Conservation (phyloP, 805 yeast species). For the Teunomyces lycoperdinae region DNA sequence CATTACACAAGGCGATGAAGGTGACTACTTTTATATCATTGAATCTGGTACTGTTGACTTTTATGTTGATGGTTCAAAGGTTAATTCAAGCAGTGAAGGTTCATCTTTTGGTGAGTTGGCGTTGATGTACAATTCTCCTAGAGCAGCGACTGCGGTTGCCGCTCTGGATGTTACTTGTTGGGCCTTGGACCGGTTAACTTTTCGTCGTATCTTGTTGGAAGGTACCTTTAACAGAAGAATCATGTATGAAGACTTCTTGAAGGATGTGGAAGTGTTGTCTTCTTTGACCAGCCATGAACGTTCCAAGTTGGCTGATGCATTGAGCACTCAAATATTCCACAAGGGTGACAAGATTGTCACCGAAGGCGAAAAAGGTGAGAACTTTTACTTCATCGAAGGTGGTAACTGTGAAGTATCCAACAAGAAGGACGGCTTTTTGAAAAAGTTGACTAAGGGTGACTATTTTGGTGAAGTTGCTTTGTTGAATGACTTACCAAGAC, state of each 20-base stretch:
- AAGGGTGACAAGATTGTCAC: slow-evolving; percentile 72
- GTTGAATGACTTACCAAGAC: slow-evolving; percentile 87
- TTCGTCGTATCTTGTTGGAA: slow-evolving; percentile 86
- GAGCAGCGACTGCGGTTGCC: slow-evolving; percentile 89
- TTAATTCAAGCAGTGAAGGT: slow-evolving; percentile 78
- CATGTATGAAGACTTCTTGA: slow-evolving; percentile 84
- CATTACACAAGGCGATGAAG: slow-evolving; percentile 90
- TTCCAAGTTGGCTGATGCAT: slow-evolving; percentile 91
- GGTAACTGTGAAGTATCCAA: slow-evolving; percentile 80
- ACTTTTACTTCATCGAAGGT: slow-evolving; percentile 51
- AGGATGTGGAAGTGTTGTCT: slow-evolving; percentile 78
- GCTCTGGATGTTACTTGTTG: slow-evolving; percentile 67
- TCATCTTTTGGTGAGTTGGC: slow-evolving; percentile 96
- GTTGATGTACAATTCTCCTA: slow-evolving; percentile 93
- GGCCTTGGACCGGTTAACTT: slow-evolving; percentile 92
- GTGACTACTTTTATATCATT: slow-evolving; percentile 85
- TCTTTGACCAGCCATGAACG: slow-evolving; percentile 76
- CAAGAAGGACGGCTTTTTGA: slow-evolving; percentile 58
- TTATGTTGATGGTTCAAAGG: slow-evolving; percentile 65
- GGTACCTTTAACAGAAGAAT: slow-evolving; percentile 87
- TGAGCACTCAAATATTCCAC: slow-evolving; percentile 69
- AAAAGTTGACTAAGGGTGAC: slow-evolving; percentile 69
- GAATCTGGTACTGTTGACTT: slow-evolving; percentile 85
- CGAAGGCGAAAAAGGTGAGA: slow-evolving; percentile 71
- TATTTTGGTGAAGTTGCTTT: slow-evolving; percentile 97